Conservation (phyloP, 441 rosid genomes). For the Arabidopsis lyrata region DNA sequence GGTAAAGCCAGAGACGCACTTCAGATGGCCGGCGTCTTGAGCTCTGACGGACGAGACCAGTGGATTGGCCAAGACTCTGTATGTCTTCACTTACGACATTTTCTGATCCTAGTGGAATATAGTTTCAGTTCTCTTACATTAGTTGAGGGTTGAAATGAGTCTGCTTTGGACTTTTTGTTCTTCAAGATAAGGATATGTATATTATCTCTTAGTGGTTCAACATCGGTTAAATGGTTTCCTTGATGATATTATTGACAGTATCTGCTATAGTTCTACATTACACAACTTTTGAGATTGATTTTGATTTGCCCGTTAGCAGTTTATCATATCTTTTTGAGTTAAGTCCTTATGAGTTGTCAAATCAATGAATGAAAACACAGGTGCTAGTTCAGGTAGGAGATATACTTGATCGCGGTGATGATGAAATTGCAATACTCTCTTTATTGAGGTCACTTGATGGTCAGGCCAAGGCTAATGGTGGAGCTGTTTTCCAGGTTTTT, state of each 20-base stretch:
- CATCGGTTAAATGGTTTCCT: too few relatives aligned
- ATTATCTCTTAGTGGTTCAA: too few relatives aligned
- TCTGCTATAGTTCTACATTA: too few relatives aligned
- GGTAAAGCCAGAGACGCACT: slow-evolving; percentile 80
- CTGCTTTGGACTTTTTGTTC: not conserved
- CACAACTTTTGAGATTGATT: not conserved
- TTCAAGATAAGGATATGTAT: not conserved
- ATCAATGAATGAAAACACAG: slow-evolving; percentile 46
- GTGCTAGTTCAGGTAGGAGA: slow-evolving; percentile 91
- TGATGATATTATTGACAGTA: not conserved
- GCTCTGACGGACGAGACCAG: slow-evolving; percentile 67
- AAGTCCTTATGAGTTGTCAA: slow-evolving; percentile 12
- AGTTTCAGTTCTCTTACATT: slow-evolving; percentile 3
- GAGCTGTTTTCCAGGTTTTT: slow-evolving; percentile 91
- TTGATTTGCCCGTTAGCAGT: not conserved
- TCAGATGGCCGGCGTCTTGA: slow-evolving; percentile 81
- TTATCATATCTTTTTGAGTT: not conserved
- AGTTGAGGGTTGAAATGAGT: not conserved
- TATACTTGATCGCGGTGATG: slow-evolving; percentile 86
- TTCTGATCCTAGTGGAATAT: not conserved
- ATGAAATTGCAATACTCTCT: slow-evolving; percentile 87
- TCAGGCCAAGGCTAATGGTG: slow-evolving; percentile 88
- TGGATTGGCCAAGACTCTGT: slow-evolving; percentile 89
- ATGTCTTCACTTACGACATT: slow-evolving; percentile 35
- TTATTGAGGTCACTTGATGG: slow-evolving; percentile 69